Conservation (phyloP, 345 rosid genomes). For the Lagerstroemia speciosa region DNA sequence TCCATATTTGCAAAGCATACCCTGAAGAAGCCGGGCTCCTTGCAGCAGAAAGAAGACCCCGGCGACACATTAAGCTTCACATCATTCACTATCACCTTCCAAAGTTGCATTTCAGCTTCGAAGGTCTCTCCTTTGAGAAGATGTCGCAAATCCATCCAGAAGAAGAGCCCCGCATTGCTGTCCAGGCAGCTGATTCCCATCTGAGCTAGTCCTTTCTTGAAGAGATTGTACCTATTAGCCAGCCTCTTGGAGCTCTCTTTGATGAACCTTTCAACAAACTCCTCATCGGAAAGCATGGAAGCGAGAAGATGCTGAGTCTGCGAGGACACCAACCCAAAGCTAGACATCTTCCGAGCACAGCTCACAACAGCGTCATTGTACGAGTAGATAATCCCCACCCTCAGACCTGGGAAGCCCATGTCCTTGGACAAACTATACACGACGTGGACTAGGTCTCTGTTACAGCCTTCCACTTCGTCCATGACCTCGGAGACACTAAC, state of each 20-base stretch:
- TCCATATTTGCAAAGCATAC: slow-evolving; percentile 89
- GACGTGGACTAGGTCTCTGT: slow-evolving; percentile 58
- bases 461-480: slow-evolving; percentile 26
- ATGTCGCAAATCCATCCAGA: slow-evolving; percentile 75
- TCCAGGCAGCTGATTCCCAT: slow-evolving; percentile 44
- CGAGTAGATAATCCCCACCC: slow-evolving; percentile 75
- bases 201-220: slow-evolving; percentile 38
- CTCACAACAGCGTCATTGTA: slow-evolving; percentile 54
- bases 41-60: slow-evolving; percentile 62
- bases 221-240: slow-evolving; percentile 26
- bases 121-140: slow-evolving; percentile 35
- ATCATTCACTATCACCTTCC: slow-evolving; percentile 49
- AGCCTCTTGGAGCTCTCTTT: slow-evolving; percentile 48
- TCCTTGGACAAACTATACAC: slow-evolving; percentile 85
- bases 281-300: slow-evolving; percentile 60
- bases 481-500: slow-evolving; percentile 59
- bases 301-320: slow-evolving; percentile 68
- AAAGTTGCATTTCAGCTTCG: slow-evolving; percentile 47
- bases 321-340: slow-evolving; percentile 73
- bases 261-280: slow-evolving; percentile 38
- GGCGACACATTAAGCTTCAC: slow-evolving; percentile 84
- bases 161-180: slow-evolving; percentile 59
- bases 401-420: slow-evolving; percentile 80
- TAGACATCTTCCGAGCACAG: slow-evolving; percentile 76
- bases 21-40: slow-evolving; percentile 83